Conservation (phyloP, 345 rosid species). For the Camelina hispida region DNA sequence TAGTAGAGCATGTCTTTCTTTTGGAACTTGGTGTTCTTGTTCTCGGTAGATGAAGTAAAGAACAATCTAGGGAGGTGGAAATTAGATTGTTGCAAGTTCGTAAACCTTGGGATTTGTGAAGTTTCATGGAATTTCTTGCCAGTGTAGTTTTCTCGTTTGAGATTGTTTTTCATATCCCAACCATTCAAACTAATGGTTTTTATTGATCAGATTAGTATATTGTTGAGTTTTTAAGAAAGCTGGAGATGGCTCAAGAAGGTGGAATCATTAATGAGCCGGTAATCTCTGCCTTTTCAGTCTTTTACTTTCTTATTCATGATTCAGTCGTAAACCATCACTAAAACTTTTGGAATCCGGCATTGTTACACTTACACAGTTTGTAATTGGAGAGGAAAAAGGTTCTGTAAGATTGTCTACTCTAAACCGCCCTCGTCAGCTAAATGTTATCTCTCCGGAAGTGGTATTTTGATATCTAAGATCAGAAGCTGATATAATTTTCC, state of each 20-base stretch:
- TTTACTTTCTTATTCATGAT: slow-evolving; percentile 19
- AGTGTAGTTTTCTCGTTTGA: neutral
- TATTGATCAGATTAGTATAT: slow-evolving; percentile 20
- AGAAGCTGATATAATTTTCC: neutral
- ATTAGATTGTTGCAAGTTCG: slow-evolving; percentile 5
- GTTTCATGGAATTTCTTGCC: neutral
- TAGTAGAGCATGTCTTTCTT: neutral
- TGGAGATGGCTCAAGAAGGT: slow-evolving; percentile 48
- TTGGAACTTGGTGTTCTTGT: slow-evolving; percentile 14
- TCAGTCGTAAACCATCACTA: neutral
- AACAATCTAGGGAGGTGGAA: neutral
- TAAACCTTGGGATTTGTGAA: neutral
- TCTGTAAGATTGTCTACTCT: slow-evolving; percentile 64
- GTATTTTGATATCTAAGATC: slow-evolving; percentile 46
- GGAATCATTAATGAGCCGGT: slow-evolving; percentile 47
- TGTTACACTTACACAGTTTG: slow-evolving; percentile 75
- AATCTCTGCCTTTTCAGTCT: slow-evolving; percentile 9
- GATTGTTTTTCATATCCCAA: neutral
- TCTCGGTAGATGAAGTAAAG: neutral
- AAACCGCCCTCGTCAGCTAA: slow-evolving; percentile 86
- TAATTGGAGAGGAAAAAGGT: slow-evolving; percentile 70
- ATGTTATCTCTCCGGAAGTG: slow-evolving; percentile 84
- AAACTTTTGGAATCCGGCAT: neutral
- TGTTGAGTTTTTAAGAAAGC: slow-evolving; percentile 29
- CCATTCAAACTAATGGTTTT: slow-evolving; percentile 4